Evolutionary conservation across 768 basidiomycete genomes (phyloP), one percentile per base, ranked within the genome.

Genomic region (Lactarius quietus): DNA sequence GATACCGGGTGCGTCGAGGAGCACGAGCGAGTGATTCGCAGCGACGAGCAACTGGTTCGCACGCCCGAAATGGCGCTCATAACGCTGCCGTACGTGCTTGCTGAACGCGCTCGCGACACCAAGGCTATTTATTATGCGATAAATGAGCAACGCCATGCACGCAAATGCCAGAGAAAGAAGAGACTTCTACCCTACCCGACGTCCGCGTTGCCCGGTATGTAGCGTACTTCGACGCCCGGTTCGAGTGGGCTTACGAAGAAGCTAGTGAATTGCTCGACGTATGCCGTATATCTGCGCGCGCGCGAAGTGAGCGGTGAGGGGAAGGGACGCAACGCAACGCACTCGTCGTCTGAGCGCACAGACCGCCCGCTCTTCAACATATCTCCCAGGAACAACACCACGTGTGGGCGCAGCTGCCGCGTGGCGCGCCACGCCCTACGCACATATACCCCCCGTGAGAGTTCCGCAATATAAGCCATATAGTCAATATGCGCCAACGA

Each of bases 181-280:
- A 36, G 36, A 20, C 35, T 9, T 70, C 81, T 64, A 73, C n/a
- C n/a, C n/a, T n/a, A 91, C 86, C 90, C 92, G 39, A 90, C 80
- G 72, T 98, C 95, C 72, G 93, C 92, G 73, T 98, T 98, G 9
- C 95, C 95, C 3, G 94, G 89, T 28, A 95, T 82, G 72, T 85
- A 89, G 74, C 86, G 88, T 64, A 80, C 78, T 0, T 87, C 86
- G 7, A 83, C 78, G 14, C 70, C 69, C 14, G 74, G 68, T 14
- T 77, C 69, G 17, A 82, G 76, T 31, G 79, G 75, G 76, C 48
- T 6, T 0, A 51, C 23, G 23, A 95, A 95, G 39, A 93, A 90
- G 58, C 76, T 77, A 62, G 79, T 81, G 78, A 92, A 97, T 52
- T 88, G 82, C 29, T 74, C 73, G 63, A 81, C 83, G 73, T 95